A percentile compares a stretch with the other conserved stretches of the same genome.
phyloP scores from a whole-genome alignment of 441 rosid species.

The Daphne laureola region DNA sequence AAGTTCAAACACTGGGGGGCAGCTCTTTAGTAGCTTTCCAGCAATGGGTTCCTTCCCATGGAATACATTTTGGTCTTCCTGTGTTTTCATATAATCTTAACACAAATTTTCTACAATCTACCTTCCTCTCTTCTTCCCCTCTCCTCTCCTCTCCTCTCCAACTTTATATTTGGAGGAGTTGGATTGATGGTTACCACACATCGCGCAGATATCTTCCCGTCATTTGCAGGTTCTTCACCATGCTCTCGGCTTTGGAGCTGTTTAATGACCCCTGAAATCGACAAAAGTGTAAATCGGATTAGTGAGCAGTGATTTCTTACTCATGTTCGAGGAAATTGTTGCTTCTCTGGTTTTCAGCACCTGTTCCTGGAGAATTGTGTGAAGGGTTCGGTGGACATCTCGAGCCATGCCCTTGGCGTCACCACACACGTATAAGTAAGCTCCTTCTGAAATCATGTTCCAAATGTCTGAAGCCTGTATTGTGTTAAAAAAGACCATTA shows the following conservation, averaged over 20 bases:
- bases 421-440: slow-evolving; percentile 62
- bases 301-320: background rate
- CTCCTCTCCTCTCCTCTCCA: slow-evolving; percentile 1
- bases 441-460: slow-evolving; percentile 50
- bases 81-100: background rate
- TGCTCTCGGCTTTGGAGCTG: slow-evolving; percentile 72
- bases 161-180: background rate
- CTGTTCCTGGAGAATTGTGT: slow-evolving; percentile 55
- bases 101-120: too few relatives aligned
- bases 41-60: background rate
- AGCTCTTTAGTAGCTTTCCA: slow-evolving; percentile 1
- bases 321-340: background rate
- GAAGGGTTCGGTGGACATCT: slow-evolving; percentile 61
- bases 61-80: too few relatives aligned
- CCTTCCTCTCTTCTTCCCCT: too few relatives aligned
- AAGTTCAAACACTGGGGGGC: slow-evolving; percentile 3
- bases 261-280: slow-evolving; percentile 70
- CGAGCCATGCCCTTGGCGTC: slow-evolving; percentile 83
- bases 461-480: slow-evolving; percentile 49
- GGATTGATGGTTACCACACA: slow-evolving; percentile 48
- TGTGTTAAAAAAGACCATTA: background rate
- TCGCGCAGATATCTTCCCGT: slow-evolving; percentile 87
- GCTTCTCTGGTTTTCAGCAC: slow-evolving; percentile 11
- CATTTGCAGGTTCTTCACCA: slow-evolving; percentile 90
- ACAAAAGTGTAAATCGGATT: background rate